phyloP scores from a whole-genome alignment of 2,329 filamentous ascomycete genomes.

The Aspergillus calidoustus region DNA sequence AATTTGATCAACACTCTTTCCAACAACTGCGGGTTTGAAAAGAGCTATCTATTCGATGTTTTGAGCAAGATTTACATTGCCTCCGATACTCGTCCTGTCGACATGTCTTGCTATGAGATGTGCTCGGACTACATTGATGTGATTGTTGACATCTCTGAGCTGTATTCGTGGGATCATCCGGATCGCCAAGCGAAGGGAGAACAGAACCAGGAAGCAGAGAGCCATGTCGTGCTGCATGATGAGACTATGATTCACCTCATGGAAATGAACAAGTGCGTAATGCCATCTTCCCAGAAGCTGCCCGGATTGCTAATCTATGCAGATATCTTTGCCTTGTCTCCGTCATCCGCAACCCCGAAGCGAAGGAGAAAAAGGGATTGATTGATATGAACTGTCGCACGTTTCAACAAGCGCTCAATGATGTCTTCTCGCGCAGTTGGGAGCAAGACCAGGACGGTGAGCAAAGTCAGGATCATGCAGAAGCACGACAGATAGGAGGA shows the following conservation, averaged over 20 bases:
- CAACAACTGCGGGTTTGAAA: conserved; percentile 92
- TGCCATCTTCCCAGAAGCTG: background rate
- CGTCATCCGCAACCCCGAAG: conserved; percentile 67
- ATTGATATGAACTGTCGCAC: conserved; percentile 70
- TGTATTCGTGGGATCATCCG: conserved; percentile 76
- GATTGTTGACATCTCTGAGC: conserved; percentile 93
- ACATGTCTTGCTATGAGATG: conserved; percentile 96
- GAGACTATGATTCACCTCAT: conserved; percentile 66
- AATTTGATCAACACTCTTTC: conserved; percentile 92
- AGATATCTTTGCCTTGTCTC: conserved; percentile 69
- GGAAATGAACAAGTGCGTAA: conserved; percentile 67
- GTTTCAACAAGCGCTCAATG: conserved; percentile 65
- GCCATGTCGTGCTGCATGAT: conserved; percentile 65
- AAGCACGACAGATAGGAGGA: conserved; percentile 13
- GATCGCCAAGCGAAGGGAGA: conserved; percentile 47
- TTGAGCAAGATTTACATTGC: conserved; percentile 98
- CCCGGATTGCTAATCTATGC: conserved; percentile 22
- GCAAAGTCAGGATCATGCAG: conserved; percentile 19
- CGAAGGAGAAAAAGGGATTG: conserved; percentile 65
- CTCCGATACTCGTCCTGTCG: conserved; percentile 88
- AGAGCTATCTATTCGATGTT: conserved; percentile 97
- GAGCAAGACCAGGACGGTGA: conserved; percentile 42
- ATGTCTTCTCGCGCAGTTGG: conserved; percentile 62
- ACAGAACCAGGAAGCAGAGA: conserved; percentile 62
- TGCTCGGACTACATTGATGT: conserved; percentile 99